Conservation (phyloP, 352 stramenopile species). For the Globisporangium ultimum region DNA sequence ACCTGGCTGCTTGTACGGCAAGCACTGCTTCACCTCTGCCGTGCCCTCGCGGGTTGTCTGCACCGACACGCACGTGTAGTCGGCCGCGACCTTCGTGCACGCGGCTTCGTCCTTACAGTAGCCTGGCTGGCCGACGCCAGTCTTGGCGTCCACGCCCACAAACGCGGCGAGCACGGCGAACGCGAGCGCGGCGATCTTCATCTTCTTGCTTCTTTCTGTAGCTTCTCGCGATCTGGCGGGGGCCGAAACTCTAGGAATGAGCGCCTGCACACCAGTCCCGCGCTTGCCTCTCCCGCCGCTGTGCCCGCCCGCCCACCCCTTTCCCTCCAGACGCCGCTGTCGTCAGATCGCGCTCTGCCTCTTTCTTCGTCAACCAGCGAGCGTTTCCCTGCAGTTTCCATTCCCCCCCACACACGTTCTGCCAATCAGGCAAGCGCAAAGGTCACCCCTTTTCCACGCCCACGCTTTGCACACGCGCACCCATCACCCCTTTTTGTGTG, state of each 20-base stretch:
- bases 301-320: no score
- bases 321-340: no score
- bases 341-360: no score
- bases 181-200: slow-evolving; percentile 13
- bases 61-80: slow-evolving; percentile 68
- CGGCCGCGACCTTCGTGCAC: slow-evolving; percentile 29
- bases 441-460: no score
- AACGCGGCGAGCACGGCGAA: slow-evolving; percentile 14
- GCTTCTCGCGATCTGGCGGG: background rate
- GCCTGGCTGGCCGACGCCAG: slow-evolving; percentile 40
- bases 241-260: background rate
- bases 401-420: no score
- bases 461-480: no score
- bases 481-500: no score
- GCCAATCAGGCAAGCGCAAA: no score
- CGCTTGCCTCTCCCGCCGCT: no score
- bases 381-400: no score
- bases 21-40: slow-evolving; percentile 74
- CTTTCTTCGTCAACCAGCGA: no score
- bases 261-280: no score
- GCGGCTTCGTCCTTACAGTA: slow-evolving; percentile 56
- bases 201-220: background rate
- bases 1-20: slow-evolving; percentile 40
- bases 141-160: slow-evolving; percentile 25
- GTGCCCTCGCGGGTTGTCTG: slow-evolving; percentile 73